Evolutionary conservation across 1,284 basidiomycete species (phyloP).

Genomic region (Trichosporon sp.): DNA sequence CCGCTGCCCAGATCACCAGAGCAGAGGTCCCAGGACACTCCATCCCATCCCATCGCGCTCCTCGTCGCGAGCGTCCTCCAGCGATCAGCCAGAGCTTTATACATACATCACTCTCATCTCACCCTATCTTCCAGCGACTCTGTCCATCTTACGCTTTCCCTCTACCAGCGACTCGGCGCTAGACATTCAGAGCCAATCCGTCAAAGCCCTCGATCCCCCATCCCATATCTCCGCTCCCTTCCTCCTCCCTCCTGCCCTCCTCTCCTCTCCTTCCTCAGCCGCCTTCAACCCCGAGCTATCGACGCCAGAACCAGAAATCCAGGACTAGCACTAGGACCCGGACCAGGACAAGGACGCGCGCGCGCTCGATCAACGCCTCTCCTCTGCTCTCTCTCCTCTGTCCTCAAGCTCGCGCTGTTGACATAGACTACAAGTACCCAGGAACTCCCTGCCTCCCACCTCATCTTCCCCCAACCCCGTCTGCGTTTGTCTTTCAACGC

Average conservation of each 20-base stretch:
- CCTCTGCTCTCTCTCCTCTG: background rate
- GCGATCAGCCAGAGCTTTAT: background rate
- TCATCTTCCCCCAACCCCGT: background rate
- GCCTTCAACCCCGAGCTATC: background rate
- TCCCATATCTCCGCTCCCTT: conserved; percentile 1
- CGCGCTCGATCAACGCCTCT: background rate
- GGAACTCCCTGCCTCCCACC: background rate
- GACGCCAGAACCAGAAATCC: background rate
- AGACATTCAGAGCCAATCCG: conserved; percentile 1
- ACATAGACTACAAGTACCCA: conserved; percentile 4
- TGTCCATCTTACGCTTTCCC: background rate
- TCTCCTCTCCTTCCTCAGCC: background rate
- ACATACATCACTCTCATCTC: background rate
- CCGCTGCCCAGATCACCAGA: background rate
- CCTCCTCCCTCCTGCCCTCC: background rate
- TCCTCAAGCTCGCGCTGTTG: background rate
- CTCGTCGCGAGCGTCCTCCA: background rate
- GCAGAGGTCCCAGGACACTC: background rate
- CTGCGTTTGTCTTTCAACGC: too few species aligned
- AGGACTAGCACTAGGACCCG: background rate
- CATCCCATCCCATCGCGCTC: background rate
- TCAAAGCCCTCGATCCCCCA: background rate
- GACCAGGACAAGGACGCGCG: background rate
- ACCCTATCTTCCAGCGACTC: background rate
- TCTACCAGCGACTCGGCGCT: background rate